phyloP scores from a whole-genome alignment of 225 moss, liverwort and hornwort genomes.

The Neckera pumila region DNA sequence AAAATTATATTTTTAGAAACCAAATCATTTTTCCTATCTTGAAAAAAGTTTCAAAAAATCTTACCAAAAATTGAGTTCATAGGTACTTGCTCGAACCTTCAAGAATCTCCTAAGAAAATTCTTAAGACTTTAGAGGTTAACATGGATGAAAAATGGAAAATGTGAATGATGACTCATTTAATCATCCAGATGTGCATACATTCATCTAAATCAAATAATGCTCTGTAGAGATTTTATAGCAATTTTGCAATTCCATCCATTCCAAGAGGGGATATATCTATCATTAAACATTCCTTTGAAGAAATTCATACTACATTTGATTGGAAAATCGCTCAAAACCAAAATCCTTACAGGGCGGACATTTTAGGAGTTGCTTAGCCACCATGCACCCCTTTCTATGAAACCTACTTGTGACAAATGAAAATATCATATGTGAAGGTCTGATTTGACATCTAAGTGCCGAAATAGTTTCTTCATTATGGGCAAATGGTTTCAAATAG shows the following conservation, averaged over 20 bases:
- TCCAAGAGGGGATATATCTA: background rate
- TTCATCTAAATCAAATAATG: background rate
- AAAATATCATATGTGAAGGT: no score
- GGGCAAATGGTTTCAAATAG: no score
- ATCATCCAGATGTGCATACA: background rate
- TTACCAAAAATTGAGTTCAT: background rate
- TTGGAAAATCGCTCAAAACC: fast-evolving
- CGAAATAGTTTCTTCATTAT: no score
- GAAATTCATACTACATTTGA: background rate
- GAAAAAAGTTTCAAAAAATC: background rate
- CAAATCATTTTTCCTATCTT: background rate
- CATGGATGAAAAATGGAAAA: background rate
- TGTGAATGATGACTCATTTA: background rate
- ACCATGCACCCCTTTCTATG: background rate
- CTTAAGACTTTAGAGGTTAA: background rate
- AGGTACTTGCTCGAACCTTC: fast-evolving
- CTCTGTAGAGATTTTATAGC: no score
- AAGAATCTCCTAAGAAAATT: fast-evolving
- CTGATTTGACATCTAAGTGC: no score
- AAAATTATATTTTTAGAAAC: background rate
- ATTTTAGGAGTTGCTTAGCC: background rate
- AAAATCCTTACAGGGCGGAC: fast-evolving
- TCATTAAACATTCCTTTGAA: fast-evolving
- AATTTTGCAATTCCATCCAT: background rate
- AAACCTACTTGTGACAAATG: background rate